Evolutionary conservation across 345 rosid genomes (phyloP), one percentile per base, ranked within the genome.

Genomic region (Gossypium ekmanianum): DNA sequence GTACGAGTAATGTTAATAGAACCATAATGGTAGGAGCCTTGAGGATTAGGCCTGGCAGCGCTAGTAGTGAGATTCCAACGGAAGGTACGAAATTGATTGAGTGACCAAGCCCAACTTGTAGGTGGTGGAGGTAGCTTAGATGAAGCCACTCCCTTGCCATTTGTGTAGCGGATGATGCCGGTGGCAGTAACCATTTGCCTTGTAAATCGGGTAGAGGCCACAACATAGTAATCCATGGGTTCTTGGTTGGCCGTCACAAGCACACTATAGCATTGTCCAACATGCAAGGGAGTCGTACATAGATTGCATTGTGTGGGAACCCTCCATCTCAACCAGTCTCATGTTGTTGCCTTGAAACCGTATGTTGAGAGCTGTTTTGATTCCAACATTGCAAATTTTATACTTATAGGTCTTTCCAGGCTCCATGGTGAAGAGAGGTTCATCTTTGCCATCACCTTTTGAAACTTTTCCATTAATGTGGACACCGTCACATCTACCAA

Each of bases 361-460:
- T 10, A 56, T n/a, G 26, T 56, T 56, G 27, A 84, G 2, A 92
- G 97, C 82, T 89, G 26, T 24, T 11, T 56, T 56, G 61, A 56
- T 24, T 20, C 61, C 27, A 9, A 56, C 27, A 9, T 56, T 56
- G 3, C 61, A 56, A 2, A 56, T 20, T 11, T 27, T 56, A 11
- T 56, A 56, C 61, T 11, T 56, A 11, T 20, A 56, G 9, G 61
- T 56, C 7, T 56, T 56, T 20, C 61, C 27, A 0, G 12, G 13
- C 26, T 56, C 61, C 61, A 56, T 56, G 12, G 26, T 20, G 26
- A 56, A 56, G 24, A 56, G 9, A 7, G 61, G 12, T 20, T 56
- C 61, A 11, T 56, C 26, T 24, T 18, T 56, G 5, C 5, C 61
- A n/a, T 24, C 61, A 56, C 9, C 61, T 9, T 56, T 56, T 2